Evolutionary conservation across 2,329 filamentous ascomycete genomes (phyloP).

Genomic region (Trichocomaceae sp.): DNA sequence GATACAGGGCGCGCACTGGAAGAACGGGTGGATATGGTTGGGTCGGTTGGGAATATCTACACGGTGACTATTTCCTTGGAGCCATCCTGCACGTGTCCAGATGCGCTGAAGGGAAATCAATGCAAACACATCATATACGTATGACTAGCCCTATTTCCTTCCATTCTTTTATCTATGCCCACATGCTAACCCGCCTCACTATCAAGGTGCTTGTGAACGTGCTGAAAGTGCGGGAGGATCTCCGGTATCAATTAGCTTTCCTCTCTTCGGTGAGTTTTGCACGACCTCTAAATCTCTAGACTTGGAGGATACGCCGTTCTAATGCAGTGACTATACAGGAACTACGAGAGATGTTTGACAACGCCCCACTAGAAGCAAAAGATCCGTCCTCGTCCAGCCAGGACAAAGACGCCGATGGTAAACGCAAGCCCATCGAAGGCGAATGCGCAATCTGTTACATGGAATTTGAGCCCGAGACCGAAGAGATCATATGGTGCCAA

Average conservation of each 20-base stretch:
- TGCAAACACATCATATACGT: slow-evolving; percentile 61
- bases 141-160: slow-evolving; percentile 12
- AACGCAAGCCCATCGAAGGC: slow-evolving; percentile 54
- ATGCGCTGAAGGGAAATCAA: slow-evolving; percentile 49
- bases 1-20: slow-evolving; percentile 40
- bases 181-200: slow-evolving; percentile 16
- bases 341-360: slow-evolving; percentile 49
- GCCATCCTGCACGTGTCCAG: slow-evolving; percentile 51
- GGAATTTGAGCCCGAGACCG: slow-evolving; percentile 43
- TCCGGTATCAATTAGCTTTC: slow-evolving; percentile 56
- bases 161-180: not conserved
- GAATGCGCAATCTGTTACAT: slow-evolving; percentile 60
- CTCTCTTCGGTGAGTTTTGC: slow-evolving; percentile 39
- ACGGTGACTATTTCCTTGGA: slow-evolving; percentile 48
- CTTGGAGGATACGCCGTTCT: too few relatives aligned
- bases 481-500: slow-evolving; percentile 53
- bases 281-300: too few relatives aligned
- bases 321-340: slow-evolving; percentile 33
- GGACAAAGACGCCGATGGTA: slow-evolving; percentile 34
- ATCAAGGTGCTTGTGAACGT: slow-evolving; percentile 49
- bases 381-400: slow-evolving; percentile 30
- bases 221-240: slow-evolving; percentile 49
- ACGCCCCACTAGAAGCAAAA: slow-evolving; percentile 48
- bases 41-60: slow-evolving; percentile 58
- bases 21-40: slow-evolving; percentile 52